A percentile compares a stretch with the other conserved stretches of the same genome.
phyloP scores from a whole-genome alignment of 805 yeast genomes.

The Starmerella bacillaris region DNA sequence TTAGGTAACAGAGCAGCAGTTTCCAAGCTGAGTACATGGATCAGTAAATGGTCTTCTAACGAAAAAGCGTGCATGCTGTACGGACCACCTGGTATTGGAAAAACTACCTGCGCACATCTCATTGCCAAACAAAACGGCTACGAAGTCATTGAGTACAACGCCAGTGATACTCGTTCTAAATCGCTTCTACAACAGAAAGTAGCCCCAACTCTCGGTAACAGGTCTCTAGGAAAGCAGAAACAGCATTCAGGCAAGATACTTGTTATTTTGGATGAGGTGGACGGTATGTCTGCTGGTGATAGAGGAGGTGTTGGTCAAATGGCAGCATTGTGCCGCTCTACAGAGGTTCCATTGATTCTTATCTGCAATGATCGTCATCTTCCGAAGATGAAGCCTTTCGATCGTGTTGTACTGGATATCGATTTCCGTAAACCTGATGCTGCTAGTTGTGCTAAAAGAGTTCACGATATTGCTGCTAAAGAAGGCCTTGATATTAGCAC shows the following conservation, averaged over 20 bases:
- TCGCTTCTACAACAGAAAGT: constrained; percentile 49
- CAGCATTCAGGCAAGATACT: constrained; percentile 51
- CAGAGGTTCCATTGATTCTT: constrained; percentile 75
- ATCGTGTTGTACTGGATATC: constrained; percentile 57
- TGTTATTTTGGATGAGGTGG: constrained; percentile 95
- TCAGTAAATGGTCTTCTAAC: constrained; percentile 56
- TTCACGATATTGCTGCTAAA: constrained; percentile 76
- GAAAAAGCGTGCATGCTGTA: constrained; percentile 73
- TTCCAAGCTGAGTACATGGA: constrained; percentile 51
- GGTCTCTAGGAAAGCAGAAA: constrained; percentile 68
- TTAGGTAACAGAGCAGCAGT: constrained; percentile 83
- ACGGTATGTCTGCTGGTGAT: constrained; percentile 98
- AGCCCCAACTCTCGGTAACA: constrained; percentile 55
- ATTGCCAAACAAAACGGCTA: constrained; percentile 66
- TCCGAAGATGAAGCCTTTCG: constrained; percentile 94
- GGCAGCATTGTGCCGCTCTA: constrained; percentile 67
- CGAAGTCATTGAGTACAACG: constrained; percentile 70
- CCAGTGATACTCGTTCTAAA: constrained; percentile 77
- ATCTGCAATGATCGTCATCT: constrained; percentile 84
- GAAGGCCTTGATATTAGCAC: constrained; percentile 72
- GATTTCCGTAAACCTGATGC: constrained; percentile 83
- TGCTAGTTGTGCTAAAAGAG: constrained; percentile 56
- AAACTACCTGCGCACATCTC: constrained; percentile 77
- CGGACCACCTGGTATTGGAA: constrained; percentile 92
- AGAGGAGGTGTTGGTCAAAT: constrained; percentile 95